Evolutionary conservation across 495 filamentous ascomycete species (phyloP), one percentile per base, ranked within the genome.

Genomic region (Penicillium cosmopolitanum): DNA sequence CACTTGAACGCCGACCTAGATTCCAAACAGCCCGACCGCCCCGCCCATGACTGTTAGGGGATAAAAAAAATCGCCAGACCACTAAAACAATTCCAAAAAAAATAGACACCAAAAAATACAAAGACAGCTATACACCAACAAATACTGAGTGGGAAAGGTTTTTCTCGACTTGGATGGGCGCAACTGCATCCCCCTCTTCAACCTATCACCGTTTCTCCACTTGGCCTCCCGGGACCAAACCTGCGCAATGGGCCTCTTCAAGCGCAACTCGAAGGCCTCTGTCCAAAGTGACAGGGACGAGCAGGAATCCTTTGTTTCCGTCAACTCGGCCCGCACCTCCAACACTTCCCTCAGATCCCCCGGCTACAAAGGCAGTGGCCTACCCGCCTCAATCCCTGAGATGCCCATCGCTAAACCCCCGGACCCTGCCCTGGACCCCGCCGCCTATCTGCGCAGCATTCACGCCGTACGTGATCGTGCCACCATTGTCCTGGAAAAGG

Each of bases 361-460:
- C 53, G 76, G 73, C 12, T 74, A 74, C 66, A 80, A 76, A 53
- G 73, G 73, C 51, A 70, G 67, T 50, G 68, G 71, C 5, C 69
- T 77, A 51, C 77, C 74, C n/a, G 79, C 78, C 15, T 76, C 78
- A 50, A 79, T 85, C 62, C 81, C 80, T 43, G 82, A 86, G 66
- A 78, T 96, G 60, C 82, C 91, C 51, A 84, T 97, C 23, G 91
- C 95, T 51, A 88, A 84, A 70, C 85, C 92, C 5, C 94, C 95
- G 42, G 95, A 98, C 78, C 94, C 95, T 65, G 84, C 85, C 51
- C 80, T 96, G 62, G 94, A 98, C 70, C 95, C 95, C 15, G 94
- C 90, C 13, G 93, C 87, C 53, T 98, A 98, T 75, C 85, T 98
- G 57, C 83, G 89, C 61, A 98, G 94, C 74, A 86, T 98, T 64